Percentiles rank a stretch among this genome's conserved stretches.
phyloP scores from a whole-genome alignment of 116 monocot species.

The Dioscorea cayenensis region DNA sequence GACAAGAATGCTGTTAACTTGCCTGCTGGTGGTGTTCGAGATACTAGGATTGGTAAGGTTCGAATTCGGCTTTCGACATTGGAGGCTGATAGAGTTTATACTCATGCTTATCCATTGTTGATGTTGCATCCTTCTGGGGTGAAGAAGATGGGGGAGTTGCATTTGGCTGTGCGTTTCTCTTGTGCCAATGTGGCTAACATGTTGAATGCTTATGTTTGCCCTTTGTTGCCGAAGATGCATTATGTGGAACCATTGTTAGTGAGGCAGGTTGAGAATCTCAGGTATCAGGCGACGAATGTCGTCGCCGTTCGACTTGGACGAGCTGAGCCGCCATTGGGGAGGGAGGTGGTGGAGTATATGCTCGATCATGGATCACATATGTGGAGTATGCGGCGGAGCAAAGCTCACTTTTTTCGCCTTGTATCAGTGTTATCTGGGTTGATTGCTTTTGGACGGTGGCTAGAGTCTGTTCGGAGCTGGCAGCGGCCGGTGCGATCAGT shows the following conservation, averaged over 20 bases:
- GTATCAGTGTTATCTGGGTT: slow-evolving; percentile 40
- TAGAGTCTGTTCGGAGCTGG: slow-evolving; percentile 54
- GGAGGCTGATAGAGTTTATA: slow-evolving; percentile 58
- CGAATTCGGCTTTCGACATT: slow-evolving; percentile 60
- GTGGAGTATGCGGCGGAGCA: slow-evolving; percentile 83
- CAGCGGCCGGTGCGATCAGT: slow-evolving; percentile 33
- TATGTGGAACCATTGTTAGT: slow-evolving; percentile 56
- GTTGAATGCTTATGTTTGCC: slow-evolving; percentile 48
- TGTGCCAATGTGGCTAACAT: slow-evolving; percentile 42
- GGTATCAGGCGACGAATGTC: slow-evolving; percentile 54
- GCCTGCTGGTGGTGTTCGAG: slow-evolving; percentile 13
- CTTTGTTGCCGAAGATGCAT: slow-evolving; percentile 76
- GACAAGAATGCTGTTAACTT: background rate
- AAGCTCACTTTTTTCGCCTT: slow-evolving; percentile 86
- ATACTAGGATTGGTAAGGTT: slow-evolving; percentile 57
- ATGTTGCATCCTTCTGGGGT: slow-evolving; percentile 59
- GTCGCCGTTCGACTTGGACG: slow-evolving; percentile 54
- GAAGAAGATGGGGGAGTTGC: slow-evolving; percentile 90
- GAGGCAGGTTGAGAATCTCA: slow-evolving; percentile 53
- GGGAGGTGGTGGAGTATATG: slow-evolving; percentile 84
- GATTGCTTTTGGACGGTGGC: slow-evolving; percentile 35
- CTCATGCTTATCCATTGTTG: slow-evolving; percentile 61
- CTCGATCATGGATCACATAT: slow-evolving; percentile 52
- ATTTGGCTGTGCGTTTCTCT: slow-evolving; percentile 63
- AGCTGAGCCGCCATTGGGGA: slow-evolving; percentile 63